Percentiles rank a stretch among this genome's conserved stretches.
These are phyloP conservation scores for Pseudevernia furfuracea DNA, from an alignment of 495 filamentous ascomycete species.

Conservation along the genomic window DNA sequence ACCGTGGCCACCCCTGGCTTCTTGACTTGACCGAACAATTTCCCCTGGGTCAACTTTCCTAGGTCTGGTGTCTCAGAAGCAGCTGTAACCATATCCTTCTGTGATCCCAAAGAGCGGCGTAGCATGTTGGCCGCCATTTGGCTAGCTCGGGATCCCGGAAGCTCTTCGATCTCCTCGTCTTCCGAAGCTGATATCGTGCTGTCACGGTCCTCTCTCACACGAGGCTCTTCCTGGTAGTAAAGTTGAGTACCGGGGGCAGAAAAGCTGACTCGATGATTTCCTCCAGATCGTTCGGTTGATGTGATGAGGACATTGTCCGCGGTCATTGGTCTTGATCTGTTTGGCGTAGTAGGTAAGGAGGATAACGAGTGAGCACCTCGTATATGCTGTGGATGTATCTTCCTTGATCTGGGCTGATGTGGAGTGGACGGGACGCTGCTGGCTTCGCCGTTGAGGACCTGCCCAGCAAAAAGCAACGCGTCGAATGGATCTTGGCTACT, in stretches of 20 bases:
- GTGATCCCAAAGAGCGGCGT: constrained; percentile 34
- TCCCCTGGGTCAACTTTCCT: constrained; percentile 50
- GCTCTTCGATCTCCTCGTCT: constrained; percentile 54
- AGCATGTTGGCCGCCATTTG: constrained; percentile 47
- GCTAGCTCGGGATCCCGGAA: constrained; percentile 46
- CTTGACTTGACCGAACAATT: constrained; percentile 59
- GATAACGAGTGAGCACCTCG: constrained; percentile 69
- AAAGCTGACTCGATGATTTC: constrained; percentile 29
- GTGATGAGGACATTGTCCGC: constrained; percentile 48
- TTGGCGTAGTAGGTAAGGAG: constrained; percentile 72
- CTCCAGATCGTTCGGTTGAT: constrained; percentile 34
- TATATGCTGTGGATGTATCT: constrained; percentile 49
- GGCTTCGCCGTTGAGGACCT: constrained; percentile 66
- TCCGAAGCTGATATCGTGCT: constrained; percentile 86
- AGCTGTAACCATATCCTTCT: constrained; percentile 23
- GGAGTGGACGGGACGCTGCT: constrained; percentile 62
- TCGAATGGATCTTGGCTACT: constrained; percentile 57
- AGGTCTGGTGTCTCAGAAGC: constrained; percentile 28
- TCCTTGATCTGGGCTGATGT: constrained; percentile 37
- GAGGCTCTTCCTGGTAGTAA: constrained; percentile 28
- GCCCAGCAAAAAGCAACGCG: constrained; percentile 62
- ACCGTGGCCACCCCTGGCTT: constrained; percentile 46
- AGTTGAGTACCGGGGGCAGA: constrained; percentile 28
- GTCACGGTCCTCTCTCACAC: constrained; percentile 61
- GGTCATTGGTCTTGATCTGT: constrained; percentile 36